Percentiles rank a stretch among this genome's conserved stretches.
Evolutionary conservation across 148 eudicot genomes (phyloP).

Genomic region (Fagopyrum homotropicum): DNA sequence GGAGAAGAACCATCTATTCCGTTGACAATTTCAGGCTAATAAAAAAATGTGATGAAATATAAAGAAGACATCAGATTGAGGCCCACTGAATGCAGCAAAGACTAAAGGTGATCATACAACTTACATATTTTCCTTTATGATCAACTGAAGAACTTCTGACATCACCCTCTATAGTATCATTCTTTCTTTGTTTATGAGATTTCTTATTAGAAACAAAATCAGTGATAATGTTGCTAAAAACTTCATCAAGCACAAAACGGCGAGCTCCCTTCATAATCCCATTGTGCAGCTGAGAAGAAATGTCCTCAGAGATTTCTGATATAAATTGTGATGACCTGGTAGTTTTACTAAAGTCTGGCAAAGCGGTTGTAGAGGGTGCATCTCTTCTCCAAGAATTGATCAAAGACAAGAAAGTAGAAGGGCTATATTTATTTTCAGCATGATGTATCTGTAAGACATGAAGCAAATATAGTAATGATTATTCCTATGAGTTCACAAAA

Average conservation of each 20-base stretch:
- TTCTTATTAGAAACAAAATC: constrained; percentile 54
- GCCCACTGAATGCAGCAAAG: constrained; percentile 10
- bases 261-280: constrained; percentile 80
- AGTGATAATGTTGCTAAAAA: constrained; percentile 55
- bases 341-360: constrained; percentile 17
- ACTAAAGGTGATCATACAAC: neutral
- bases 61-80: constrained; percentile 6
- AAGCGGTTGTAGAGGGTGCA: constrained; percentile 20
- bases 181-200: constrained; percentile 35
- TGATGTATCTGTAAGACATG: constrained; percentile 58
- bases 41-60: constrained; percentile 10
- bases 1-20: constrained; percentile 21
- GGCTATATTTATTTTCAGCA: constrained; percentile 34
- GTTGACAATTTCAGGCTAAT: constrained; percentile 28
- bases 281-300: constrained; percentile 70
- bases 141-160: constrained; percentile 21
- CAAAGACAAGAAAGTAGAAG: constrained; percentile 43
- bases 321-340: constrained; percentile 21
- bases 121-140: constrained; percentile 32
- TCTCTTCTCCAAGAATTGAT: constrained; percentile 43
- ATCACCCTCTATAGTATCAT: constrained; percentile 29
- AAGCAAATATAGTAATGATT: neutral
- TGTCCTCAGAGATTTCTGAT: constrained; percentile 54
- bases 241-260: constrained; percentile 67
- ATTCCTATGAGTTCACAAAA: constrained; percentile 3